These are phyloP conservation scores for Durio zibethinus DNA, from an alignment of 345 rosid species.

Conservation along the genomic window DNA sequence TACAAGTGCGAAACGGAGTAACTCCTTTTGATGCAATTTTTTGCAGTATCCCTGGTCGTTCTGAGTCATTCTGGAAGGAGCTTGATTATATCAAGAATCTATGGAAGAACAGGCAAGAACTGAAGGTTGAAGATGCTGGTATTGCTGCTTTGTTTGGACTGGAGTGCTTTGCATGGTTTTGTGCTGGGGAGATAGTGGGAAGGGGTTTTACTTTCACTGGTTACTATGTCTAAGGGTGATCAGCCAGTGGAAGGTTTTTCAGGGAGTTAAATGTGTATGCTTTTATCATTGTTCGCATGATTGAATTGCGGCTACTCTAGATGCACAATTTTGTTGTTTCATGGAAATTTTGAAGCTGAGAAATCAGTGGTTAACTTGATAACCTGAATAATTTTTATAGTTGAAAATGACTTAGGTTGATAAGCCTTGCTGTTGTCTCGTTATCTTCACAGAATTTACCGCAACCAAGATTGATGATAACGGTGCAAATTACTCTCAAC, in stretches of 20 bases:
- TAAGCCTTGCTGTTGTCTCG: constrained; percentile 15
- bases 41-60: constrained; percentile 62
- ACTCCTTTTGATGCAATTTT: constrained; percentile 4
- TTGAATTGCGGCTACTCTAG: constrained; percentile 26
- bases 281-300: constrained; percentile 24
- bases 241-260: constrained; percentile 18
- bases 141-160: constrained; percentile 76
- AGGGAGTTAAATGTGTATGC: constrained; percentile 26
- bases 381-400: constrained; percentile 40
- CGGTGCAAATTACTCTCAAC: not conserved
- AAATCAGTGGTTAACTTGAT: constrained; percentile 40
- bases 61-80: constrained; percentile 74
- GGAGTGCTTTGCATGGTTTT: constrained; percentile 89
- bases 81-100: constrained; percentile 53
- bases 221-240: constrained; percentile 56
- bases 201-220: constrained; percentile 89
- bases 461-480: constrained; percentile 1
- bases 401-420: constrained; percentile 32
- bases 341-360: constrained; percentile 60
- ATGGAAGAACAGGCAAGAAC: constrained; percentile 62
- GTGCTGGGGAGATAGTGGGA: constrained; percentile 83
- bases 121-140: constrained; percentile 85
- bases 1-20: not conserved
- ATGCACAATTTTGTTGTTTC: constrained; percentile 34
- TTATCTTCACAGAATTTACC: not conserved